phyloP scores from a whole-genome alignment of 1,139 yeast genomes.

The Casaregolazyma suthepensis region DNA sequence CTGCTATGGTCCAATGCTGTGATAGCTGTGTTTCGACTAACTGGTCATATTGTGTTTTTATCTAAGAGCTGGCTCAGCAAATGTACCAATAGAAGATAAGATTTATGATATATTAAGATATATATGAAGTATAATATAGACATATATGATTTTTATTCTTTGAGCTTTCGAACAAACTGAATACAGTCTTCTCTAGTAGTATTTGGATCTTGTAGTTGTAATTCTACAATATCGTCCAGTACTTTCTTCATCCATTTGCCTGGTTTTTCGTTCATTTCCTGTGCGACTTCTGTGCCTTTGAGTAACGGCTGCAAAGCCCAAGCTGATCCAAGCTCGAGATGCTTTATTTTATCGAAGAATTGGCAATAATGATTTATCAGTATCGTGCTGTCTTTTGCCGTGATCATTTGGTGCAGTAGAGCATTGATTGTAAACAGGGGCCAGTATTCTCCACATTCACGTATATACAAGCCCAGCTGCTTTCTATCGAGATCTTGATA shows the following conservation, averaged over 20 bases:
- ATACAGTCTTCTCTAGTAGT: constrained; percentile 47
- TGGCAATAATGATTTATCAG: constrained; percentile 10
- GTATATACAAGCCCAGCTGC: constrained; percentile 54
- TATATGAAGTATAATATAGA: background rate
- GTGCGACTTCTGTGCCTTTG: constrained; percentile 60
- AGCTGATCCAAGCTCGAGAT: constrained; percentile 25
- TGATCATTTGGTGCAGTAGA: constrained; percentile 17
- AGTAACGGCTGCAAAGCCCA: constrained; percentile 33
- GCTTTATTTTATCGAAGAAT: constrained; percentile 19
- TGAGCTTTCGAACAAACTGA: constrained; percentile 12
- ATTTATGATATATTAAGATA: background rate
- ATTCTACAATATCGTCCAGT: constrained; percentile 49
- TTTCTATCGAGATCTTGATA: constrained; percentile 37
- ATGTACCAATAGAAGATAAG: constrained; percentile 21
- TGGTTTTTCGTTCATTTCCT: constrained; percentile 50
- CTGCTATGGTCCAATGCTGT: constrained; percentile 78
- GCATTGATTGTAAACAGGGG: constrained; percentile 35
- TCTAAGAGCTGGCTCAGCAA: constrained; percentile 35
- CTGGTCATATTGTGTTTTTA: constrained; percentile 62
- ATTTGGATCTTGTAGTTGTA: constrained; percentile 72
- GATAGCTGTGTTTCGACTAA: constrained; percentile 65
- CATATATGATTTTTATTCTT: background rate
- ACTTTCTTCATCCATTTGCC: constrained; percentile 78
- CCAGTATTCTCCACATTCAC: constrained; percentile 50
- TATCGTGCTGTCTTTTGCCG: background rate